phyloP scores from a whole-genome alignment of 208 protist genomes.

The Leishmania major region DNA sequence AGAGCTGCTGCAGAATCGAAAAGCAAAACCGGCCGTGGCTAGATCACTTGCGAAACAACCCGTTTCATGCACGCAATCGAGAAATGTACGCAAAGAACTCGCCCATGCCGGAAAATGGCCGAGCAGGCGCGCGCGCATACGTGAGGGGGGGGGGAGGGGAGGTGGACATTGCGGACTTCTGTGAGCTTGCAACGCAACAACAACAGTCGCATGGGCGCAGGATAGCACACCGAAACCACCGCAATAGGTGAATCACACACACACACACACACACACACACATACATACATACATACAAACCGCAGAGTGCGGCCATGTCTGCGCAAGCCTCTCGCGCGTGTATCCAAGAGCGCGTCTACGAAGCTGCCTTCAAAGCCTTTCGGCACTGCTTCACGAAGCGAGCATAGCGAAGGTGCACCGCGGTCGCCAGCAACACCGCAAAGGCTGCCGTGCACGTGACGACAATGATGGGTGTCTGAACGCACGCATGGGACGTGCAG shows the following conservation, averaged over 20 bases:
- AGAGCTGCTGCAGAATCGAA: neutral
- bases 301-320: neutral
- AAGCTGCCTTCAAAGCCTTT: conserved; percentile 3
- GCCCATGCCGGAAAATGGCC: neutral
- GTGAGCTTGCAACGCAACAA: neutral
- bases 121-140: neutral
- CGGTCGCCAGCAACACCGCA: conserved; percentile 31
- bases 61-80: neutral
- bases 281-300: neutral
- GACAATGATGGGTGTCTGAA: conserved; percentile 55
- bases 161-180: neutral
- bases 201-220: neutral
- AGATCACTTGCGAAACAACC: neutral
- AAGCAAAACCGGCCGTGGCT: neutral
- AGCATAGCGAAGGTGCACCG: conserved; percentile 61
- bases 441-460: conserved; percentile 44
- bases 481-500: conserved; percentile 41
- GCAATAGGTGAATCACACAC: neutral
- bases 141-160: neutral
- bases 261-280: neutral
- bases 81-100: neutral
- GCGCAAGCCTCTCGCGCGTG: neutral
- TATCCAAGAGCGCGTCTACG: neutral
- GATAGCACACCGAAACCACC: neutral
- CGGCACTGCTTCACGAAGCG: conserved; percentile 41